Conservation (phyloP, 139 green algal species). For the Trebouxia sp. region DNA sequence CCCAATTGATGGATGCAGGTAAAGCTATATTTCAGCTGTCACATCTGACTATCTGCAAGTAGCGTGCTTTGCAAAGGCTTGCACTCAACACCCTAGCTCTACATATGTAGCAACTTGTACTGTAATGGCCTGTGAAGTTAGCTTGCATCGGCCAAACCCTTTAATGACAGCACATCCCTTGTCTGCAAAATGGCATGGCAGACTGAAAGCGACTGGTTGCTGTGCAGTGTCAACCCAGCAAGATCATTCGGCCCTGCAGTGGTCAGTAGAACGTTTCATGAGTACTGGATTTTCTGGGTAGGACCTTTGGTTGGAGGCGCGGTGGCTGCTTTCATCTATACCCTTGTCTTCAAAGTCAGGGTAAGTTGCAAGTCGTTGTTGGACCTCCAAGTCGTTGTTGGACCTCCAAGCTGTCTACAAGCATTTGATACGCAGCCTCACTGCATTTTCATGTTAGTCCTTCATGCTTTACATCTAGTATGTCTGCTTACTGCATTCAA, state of each 20-base stretch:
- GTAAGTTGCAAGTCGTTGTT: not conserved
- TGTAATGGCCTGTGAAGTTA: not conserved
- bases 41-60: not conserved
- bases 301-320: conserved; percentile 30
- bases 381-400: not conserved
- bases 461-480: no score
- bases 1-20: conserved; percentile 32
- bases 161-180: not conserved
- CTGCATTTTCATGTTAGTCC: no score
- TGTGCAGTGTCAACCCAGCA: conserved; percentile 36
- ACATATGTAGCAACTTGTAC: no score
- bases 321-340: conserved; percentile 24
- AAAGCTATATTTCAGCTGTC: not conserved
- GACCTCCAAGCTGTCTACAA: not conserved
- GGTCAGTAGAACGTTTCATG: not conserved
- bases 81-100: no score
- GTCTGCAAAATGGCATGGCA: not conserved
- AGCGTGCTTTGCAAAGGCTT: no score
- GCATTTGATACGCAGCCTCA: not conserved
- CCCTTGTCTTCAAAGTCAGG: conserved; percentile 21
- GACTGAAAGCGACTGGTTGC: not conserved
- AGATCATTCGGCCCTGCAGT: conserved; percentile 35
- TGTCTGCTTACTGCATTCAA: no score
- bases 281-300: conserved; percentile 45
- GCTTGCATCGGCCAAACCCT: not conserved